Conservation (phyloP, 2,329 filamentous ascomycete species). For the Tolypocladium paradoxum region DNA sequence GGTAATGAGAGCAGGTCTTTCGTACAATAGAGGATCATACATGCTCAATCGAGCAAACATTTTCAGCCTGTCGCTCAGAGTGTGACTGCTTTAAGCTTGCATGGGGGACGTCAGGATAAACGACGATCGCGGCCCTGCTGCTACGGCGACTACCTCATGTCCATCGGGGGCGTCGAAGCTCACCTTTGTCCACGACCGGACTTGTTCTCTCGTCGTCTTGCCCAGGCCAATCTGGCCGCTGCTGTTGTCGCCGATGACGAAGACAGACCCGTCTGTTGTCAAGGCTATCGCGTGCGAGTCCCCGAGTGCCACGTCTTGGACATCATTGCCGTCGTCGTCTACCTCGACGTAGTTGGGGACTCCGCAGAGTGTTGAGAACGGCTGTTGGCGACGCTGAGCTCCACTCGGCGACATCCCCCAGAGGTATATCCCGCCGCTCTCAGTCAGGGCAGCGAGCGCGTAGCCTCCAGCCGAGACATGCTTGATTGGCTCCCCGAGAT, state of each 20-base stretch:
- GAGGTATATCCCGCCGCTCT: conserved; percentile 46
- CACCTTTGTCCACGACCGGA: conserved; percentile 25
- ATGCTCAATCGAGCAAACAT: conserved; percentile 19
- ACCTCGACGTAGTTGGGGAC: conserved; percentile 35
- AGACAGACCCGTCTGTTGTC: conserved; percentile 37
- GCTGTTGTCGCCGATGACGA: conserved; percentile 42
- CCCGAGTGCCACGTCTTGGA: conserved; percentile 47
- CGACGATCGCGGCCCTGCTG: conserved; percentile 37
- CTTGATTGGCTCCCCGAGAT: conserved; percentile 39
- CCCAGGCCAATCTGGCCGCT: conserved; percentile 49
- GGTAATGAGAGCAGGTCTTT: conserved; percentile 16
- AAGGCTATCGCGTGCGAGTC: conserved; percentile 48
- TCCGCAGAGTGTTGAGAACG: conserved; percentile 17
- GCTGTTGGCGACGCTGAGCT: conserved; percentile 17
- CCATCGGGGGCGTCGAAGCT: conserved; percentile 14
- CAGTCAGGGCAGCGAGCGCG: conserved; percentile 44
- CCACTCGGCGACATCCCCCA: conserved; percentile 37
- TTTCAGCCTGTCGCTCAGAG: neutral
- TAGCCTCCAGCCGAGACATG: conserved; percentile 48
- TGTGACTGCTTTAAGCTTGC: conserved; percentile 2
- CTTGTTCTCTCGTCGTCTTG: conserved; percentile 3
- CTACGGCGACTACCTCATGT: conserved; percentile 27
- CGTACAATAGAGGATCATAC: conserved; percentile 39
- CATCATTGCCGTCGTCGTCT: conserved; percentile 35
- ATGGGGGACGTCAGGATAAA: conserved; percentile 32